Percentiles rank a stretch among this genome's conserved stretches.
Conservation (phyloP, 306 rosid species). For the Heteromeles arbutifolia region DNA sequence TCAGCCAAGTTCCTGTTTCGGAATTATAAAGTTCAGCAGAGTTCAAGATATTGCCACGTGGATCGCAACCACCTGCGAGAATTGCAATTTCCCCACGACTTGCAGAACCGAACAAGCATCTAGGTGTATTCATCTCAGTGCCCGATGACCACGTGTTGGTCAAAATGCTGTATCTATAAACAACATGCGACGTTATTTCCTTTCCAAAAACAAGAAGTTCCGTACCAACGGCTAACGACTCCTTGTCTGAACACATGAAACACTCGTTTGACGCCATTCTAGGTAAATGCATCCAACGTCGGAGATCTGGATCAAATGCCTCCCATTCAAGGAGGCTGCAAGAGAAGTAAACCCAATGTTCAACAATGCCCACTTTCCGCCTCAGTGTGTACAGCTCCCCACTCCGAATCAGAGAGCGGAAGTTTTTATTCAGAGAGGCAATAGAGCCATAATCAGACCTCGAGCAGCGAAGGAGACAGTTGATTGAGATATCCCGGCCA, state of each 20-base stretch:
- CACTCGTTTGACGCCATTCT: constrained; percentile 43
- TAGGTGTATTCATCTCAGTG: constrained; percentile 44
- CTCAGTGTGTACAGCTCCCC: constrained; percentile 61
- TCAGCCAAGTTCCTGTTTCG: constrained; percentile 50
- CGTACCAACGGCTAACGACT: constrained; percentile 76
- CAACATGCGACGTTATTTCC: constrained; percentile 35
- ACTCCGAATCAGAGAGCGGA: constrained; percentile 40
- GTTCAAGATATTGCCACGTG: constrained; percentile 38
- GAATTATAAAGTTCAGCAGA: constrained; percentile 73
- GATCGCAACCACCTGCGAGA: constrained; percentile 69
- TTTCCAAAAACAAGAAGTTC: constrained; percentile 79
- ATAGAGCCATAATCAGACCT: constrained; percentile 66
- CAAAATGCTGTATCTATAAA: constrained; percentile 57
- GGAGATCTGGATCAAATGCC: constrained; percentile 54
- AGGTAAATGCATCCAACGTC: constrained; percentile 59
- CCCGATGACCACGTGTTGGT: constrained; percentile 59
- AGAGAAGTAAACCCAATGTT: constrained; percentile 82
- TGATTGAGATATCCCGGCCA: constrained; percentile 51
- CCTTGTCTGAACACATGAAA: constrained; percentile 63
- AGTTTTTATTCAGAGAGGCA: constrained; percentile 43
- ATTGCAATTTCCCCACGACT: constrained; percentile 63
- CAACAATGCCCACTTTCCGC: constrained; percentile 43
- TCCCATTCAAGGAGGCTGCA: constrained; percentile 58
- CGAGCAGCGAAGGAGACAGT: constrained; percentile 45
- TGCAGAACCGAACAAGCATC: constrained; percentile 72